Evolutionary conservation across 176 grass and related monocot species (phyloP), one percentile per base, ranked within the genome.

Genomic region (Musa schizocarpa): DNA sequence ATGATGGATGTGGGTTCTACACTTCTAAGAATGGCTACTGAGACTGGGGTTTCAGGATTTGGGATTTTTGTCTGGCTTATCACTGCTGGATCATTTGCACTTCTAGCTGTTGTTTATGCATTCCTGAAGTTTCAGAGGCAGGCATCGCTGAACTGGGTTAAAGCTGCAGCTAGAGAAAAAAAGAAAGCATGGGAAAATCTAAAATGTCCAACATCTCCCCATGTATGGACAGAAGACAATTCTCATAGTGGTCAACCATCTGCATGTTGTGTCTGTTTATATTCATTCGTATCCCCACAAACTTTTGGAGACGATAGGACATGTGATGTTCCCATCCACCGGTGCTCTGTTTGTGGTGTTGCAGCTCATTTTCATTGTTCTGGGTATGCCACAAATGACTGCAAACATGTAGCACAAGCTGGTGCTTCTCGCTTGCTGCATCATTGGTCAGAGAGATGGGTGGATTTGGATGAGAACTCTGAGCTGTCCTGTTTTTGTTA

Each of bases 381-480:
- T 0, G 29, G 1, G 2, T 70, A 55, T 0, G 85, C 89, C 0
- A 76, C 84, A 1, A 82, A 84, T 82, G 92, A 96, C 68, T 96
- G 92, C 76, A 92, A 96, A 76, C 88, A 87, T 21, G 83, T 90
- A 16, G 83, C 85, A 24, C 92, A 96, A 83, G 85, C 83, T 78
- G 92, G 85, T 1, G 50, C 58, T 1, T 65, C 79, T 22, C 73
- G 84, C 11, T 56, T 90, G 83, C 81, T 92, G 75, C 92, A 96
- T 64, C 92, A 96, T 84, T 96, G 92, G 92, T 96, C 92, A 0
- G 89, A 92, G 84, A 88, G 85, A 82, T 89, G 89, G 85, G 83
- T 86, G 34, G 89, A 88, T 77, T 65, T 84, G 25, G 74, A 87
- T n/a, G 89, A 87, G 53, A 88, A 72, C 68, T 71, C 73, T 9